phyloP scores from a whole-genome alignment of 495 filamentous ascomycete species.

The Hypoxylon cercidicola region DNA sequence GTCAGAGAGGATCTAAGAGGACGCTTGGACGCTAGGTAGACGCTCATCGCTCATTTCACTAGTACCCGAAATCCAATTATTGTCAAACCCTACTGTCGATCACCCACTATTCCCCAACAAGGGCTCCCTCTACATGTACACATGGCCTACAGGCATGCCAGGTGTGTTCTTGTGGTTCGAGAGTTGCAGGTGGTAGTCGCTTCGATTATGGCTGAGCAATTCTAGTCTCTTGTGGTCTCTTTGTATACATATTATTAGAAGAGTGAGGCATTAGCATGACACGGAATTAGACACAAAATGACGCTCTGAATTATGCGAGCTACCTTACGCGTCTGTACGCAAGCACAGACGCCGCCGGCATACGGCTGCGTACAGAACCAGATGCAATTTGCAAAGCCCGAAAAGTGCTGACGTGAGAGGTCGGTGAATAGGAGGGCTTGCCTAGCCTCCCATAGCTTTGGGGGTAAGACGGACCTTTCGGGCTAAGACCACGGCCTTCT shows the following conservation, averaged over 20 bases:
- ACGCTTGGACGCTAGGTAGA: too few species aligned
- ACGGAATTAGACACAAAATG: slow-evolving; percentile 1
- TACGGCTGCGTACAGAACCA: slow-evolving; percentile 22
- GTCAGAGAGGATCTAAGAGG: slow-evolving; percentile 12
- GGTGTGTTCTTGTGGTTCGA: slow-evolving; percentile 17
- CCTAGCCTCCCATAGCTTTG: slow-evolving; percentile 5
- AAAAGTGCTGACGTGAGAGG: slow-evolving; percentile 37
- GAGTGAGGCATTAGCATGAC: not conserved
- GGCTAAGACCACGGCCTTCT: not conserved
- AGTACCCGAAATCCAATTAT: slow-evolving; percentile 28
- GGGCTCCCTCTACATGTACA: not conserved
- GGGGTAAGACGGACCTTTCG: too few species aligned
- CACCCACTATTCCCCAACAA: slow-evolving; percentile 5
- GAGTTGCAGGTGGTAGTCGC: slow-evolving; percentile 3
- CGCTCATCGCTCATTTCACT: slow-evolving; percentile 16
- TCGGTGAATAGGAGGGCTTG: slow-evolving; percentile 30
- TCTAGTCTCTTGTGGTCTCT: not conserved
- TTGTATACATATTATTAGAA: slow-evolving; percentile 33
- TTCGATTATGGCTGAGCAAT: slow-evolving; percentile 28
- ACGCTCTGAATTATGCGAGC: slow-evolving; percentile 8
- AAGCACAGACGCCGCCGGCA: slow-evolving; percentile 27
- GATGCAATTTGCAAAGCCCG: slow-evolving; percentile 28
- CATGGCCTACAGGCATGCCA: slow-evolving; percentile 8
- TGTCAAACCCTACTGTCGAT: slow-evolving; percentile 6
- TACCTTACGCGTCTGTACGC: slow-evolving; percentile 26